phyloP scores from a whole-genome alignment of 1,284 basidiomycete species.

The Trichosporon sp. region DNA sequence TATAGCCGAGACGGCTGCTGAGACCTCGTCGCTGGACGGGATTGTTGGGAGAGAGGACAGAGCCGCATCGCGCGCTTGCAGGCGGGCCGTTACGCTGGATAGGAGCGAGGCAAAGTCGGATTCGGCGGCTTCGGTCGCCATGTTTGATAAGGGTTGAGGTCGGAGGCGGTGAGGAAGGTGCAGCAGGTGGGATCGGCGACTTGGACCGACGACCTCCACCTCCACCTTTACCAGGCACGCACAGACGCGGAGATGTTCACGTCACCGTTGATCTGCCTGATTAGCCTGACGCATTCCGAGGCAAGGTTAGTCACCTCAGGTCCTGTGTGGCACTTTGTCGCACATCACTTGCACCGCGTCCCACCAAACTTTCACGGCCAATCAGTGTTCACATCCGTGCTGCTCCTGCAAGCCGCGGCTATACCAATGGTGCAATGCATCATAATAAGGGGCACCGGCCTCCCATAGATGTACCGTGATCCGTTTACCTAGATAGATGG shows the following conservation, averaged over 20 bases:
- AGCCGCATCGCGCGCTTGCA: constrained; percentile 16
- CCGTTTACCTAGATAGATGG: not conserved
- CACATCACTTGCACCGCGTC: no score
- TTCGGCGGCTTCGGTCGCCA: no score
- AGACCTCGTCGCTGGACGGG: constrained; percentile 16
- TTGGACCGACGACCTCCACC: not conserved
- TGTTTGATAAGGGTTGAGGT: no score
- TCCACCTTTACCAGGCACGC: not conserved
- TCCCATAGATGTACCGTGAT: not conserved
- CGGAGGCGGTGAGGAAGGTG: no score
- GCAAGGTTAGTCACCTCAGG: not conserved
- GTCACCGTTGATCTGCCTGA: not conserved
- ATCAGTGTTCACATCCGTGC: no score
- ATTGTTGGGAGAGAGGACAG: constrained; percentile 27
- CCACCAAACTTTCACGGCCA: no score
- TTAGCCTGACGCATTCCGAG: not conserved
- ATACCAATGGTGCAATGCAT: not conserved
- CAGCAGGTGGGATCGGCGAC: no score
- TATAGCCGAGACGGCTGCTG: constrained; percentile 24
- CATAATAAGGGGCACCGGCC: not conserved
- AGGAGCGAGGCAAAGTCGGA: constrained; percentile 21
- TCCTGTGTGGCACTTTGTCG: not conserved
- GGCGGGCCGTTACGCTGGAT: constrained; percentile 10
- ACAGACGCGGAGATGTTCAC: no score
- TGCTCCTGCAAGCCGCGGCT: no score